Evolutionary conservation across 257 asterid species (phyloP).

Genomic region (Verbena officinalis): DNA sequence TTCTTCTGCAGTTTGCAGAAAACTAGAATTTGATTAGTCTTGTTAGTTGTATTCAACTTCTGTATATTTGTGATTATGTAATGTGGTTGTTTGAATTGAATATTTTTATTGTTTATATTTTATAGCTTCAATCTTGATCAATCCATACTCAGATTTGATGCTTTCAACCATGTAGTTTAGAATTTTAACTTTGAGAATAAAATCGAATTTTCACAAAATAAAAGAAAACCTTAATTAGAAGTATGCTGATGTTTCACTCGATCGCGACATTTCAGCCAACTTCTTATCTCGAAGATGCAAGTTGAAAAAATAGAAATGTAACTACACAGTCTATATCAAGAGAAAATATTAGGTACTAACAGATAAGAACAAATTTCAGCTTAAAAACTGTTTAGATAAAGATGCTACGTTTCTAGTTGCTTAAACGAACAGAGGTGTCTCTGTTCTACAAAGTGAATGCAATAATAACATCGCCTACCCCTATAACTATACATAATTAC

Average conservation of each 20-base stretch:
- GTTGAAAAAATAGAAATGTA: background rate
- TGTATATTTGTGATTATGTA: constrained; percentile 1
- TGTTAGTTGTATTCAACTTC: constrained; percentile 5
- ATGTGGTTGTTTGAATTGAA: constrained; percentile 14
- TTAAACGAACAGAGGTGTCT: background rate
- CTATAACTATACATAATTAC: no score
- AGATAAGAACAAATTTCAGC: background rate
- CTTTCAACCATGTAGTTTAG: no score
- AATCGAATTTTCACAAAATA: no score
- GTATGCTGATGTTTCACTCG: no score
- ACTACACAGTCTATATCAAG: background rate
- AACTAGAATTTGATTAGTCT: background rate
- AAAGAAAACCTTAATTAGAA: no score
- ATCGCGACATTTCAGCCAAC: background rate
- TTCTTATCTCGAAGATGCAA: no score
- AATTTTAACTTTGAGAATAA: no score
- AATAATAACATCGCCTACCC: no score
- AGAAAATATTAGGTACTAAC: background rate
- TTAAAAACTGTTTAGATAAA: no score
- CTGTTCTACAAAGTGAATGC: no score
- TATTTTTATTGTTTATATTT: background rate
- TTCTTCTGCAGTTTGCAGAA: constrained; percentile 31
- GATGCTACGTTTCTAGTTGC: background rate
- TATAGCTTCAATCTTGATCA: background rate
- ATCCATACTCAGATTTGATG: background rate